Base-by-base conservation (phyloP, 2,329 filamentous ascomycete species). In the Fusarium proliferatum region DNA sequence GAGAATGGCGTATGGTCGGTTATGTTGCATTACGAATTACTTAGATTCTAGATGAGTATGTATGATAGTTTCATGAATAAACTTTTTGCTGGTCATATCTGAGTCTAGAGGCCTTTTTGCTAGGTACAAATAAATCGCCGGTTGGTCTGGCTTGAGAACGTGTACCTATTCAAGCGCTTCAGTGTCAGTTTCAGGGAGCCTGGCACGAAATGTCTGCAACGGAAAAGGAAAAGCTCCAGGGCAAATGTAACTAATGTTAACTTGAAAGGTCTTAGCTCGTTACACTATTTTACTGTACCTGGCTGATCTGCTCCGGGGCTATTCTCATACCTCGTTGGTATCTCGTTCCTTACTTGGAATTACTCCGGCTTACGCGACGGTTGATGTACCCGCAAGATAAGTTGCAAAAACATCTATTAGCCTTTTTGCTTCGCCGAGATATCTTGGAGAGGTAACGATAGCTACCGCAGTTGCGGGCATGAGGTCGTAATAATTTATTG, bases 401-500 rank as follows among this genome's bases (percentile, higher is more conserved):
- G 34, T 2, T 5, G 26, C 6, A 6, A 23, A 9, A 11, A n/a
- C 21, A 33, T 4, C n/a, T 9, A 6, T 17, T 3, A 30, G 26
- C 17, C 4, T 23, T 23, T 8, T 6, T 6, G 6, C 6, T 56
- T 26, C 28, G 53, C 15, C 11, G 11, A 42, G 9, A 21, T 19
- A 30, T 10, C 36, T 8, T 33, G 2, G 42, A 23, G 15, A 33
- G 1, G 21, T 17, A n/a, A 30, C 3, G 6, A 8, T 23, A 19
- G 6, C 5, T 23, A 43, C 3, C 11, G 3, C 2, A 19, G 1
- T n/a, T 8, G 7, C 3, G 12, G 9, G 3, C 11, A 10, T 19
- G 38, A 42, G 11, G 16, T 15, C 52, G 19, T 21, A 9, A 12
- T 2, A 6, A 17, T 6, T 12, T 3, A 6, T 1, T 2, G 13